Conservation (phyloP, 2,329 filamentous ascomycete species). For the Rhinocladiella similis region DNA sequence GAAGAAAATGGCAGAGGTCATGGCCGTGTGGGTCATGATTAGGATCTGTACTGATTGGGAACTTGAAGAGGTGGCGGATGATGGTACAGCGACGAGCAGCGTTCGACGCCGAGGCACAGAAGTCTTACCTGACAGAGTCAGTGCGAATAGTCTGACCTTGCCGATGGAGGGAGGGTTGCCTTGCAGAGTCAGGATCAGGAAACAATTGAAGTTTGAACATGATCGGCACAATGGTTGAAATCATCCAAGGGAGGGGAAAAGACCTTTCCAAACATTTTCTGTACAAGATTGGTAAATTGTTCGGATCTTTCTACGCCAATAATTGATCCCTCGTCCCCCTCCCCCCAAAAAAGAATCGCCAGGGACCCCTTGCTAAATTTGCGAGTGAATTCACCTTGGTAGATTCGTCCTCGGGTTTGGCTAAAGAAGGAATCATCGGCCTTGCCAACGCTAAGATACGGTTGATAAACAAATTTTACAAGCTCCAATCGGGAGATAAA, state of each 20-base stretch:
- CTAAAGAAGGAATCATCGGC: no score
- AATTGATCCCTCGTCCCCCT: no score
- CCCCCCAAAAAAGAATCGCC: neutral
- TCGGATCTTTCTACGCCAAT: no score
- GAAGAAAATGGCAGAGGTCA: conserved; percentile 64
- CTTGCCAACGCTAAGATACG: no score
- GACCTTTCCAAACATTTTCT: no score
- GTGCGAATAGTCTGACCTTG: conserved; percentile 62
- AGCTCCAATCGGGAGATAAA: no score
- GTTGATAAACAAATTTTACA: no score
- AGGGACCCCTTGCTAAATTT: neutral
- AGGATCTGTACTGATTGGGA: conserved; percentile 53
- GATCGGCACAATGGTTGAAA: no score
- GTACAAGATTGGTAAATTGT: no score
- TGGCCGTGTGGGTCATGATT: conserved; percentile 59
- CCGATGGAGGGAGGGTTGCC: conserved; percentile 65
- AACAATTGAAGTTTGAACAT: neutral
- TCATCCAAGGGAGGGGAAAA: no score
- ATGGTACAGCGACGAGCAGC: neutral
- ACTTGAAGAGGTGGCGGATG: conserved; percentile 38
- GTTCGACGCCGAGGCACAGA: no score
- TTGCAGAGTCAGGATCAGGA: conserved; percentile 22
- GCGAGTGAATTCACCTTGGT: neutral
- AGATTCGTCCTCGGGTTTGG: neutral
- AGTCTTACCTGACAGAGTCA: conserved; percentile 52